Evolutionary conservation across 2,329 filamentous ascomycete genomes (phyloP).

Genomic region (Clarireedia homoeocarpa): DNA sequence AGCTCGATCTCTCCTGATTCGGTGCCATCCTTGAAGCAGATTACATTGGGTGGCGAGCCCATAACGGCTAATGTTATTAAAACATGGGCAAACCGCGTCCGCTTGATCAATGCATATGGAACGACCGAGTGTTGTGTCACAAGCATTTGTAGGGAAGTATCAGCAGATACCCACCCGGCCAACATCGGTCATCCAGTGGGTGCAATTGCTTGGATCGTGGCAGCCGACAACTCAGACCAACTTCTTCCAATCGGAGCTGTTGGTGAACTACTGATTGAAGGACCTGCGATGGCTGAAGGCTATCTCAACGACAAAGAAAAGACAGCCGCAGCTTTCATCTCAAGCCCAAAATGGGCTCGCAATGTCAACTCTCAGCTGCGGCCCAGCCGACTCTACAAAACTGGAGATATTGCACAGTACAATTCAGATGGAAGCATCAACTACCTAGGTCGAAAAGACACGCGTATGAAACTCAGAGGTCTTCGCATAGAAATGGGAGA

Average conservation of each 20-base stretch:
- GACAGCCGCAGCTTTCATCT: constrained; percentile 31
- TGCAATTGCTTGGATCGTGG: constrained; percentile 31
- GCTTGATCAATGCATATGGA: constrained; percentile 14
- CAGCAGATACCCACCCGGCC: constrained; percentile 1
- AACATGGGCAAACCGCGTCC: constrained; percentile 8
- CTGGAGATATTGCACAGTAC: constrained; percentile 33
- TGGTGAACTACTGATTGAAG: constrained; percentile 35
- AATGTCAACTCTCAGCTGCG: background rate
- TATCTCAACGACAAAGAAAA: constrained; percentile 33
- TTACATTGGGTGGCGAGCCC: constrained; percentile 11
- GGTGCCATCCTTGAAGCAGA: constrained; percentile 2
- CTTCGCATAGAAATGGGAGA: constrained; percentile 6
- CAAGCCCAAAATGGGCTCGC: constrained; percentile 14
- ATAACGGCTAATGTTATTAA: constrained; percentile 7
- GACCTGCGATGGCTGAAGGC: constrained; percentile 31
- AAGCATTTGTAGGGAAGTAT: constrained; percentile 3
- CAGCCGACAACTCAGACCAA: constrained; percentile 31
- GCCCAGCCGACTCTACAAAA: constrained; percentile 45
- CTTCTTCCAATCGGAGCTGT: constrained; percentile 29
- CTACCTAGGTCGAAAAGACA: constrained; percentile 3
- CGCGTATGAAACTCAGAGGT: constrained; percentile 2
- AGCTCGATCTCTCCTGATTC: background rate
- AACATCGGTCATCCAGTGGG: constrained; percentile 18
- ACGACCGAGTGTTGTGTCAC: constrained; percentile 11
- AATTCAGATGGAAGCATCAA: constrained; percentile 5